phyloP scores from a whole-genome alignment of 495 filamentous ascomycete species.

The Patellaria atrata region DNA sequence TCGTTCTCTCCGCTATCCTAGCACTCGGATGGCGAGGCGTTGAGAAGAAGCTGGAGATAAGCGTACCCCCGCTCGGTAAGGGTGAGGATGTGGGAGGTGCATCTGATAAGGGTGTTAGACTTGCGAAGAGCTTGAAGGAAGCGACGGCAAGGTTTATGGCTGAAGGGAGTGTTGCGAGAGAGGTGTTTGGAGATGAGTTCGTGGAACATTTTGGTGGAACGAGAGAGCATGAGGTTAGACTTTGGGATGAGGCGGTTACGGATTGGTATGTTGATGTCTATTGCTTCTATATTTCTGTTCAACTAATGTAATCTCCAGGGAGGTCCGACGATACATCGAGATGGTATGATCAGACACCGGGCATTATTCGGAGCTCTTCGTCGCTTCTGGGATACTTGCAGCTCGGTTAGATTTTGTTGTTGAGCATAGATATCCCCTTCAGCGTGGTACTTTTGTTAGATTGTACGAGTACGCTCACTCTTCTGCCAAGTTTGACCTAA shows the following conservation, averaged over 20 bases:
- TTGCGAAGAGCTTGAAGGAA: constrained; percentile 72
- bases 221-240: constrained; percentile 72
- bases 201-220: constrained; percentile 93
- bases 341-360: constrained; percentile 39
- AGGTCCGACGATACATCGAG: constrained; percentile 60
- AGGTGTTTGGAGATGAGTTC: constrained; percentile 88
- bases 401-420: not conserved
- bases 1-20: constrained; percentile 75
- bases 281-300: constrained; percentile 1
- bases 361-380: no score
- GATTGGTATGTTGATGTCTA: constrained; percentile 59
- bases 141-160: constrained; percentile 62
- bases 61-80: constrained; percentile 67
- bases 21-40: constrained; percentile 81
- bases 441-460: no score
- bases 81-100: constrained; percentile 62
- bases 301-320: constrained; percentile 31
- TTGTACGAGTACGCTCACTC: no score
- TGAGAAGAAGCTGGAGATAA: constrained; percentile 73
- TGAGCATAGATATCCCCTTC: not conserved
- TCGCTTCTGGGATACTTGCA: no score
- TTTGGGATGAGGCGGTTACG: constrained; percentile 93
- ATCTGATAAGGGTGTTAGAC: constrained; percentile 49
- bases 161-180: constrained; percentile 66
- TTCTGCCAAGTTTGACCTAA: no score